These are phyloP conservation scores for Fusarium metavorans DNA, from an alignment of 2,329 filamentous ascomycete species.

Conservation along the genomic window DNA sequence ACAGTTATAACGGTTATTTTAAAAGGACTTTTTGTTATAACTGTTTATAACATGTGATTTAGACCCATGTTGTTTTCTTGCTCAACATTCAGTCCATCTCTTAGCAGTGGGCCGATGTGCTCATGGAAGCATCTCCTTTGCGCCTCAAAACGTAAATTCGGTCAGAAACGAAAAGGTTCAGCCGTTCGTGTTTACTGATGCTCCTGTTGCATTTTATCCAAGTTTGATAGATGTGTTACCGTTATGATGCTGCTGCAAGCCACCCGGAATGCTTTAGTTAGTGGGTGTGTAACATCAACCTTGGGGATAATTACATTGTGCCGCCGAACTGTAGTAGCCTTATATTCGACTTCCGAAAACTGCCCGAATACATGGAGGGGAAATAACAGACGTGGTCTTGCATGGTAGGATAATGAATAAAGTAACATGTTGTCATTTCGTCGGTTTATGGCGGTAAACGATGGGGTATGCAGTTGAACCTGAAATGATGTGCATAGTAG, in stretches of 20 bases:
- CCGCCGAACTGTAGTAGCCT: neutral
- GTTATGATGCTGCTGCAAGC: neutral
- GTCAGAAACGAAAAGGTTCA: neutral
- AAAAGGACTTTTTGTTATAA: neutral
- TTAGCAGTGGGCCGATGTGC: neutral
- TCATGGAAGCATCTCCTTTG: neutral
- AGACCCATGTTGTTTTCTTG: neutral
- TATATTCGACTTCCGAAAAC: neutral
- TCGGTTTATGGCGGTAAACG: neutral
- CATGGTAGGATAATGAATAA: neutral
- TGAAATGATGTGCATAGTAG: neutral
- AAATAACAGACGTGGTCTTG: neutral
- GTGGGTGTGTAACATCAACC: neutral
- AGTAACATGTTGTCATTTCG: neutral
- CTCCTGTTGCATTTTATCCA: neutral
- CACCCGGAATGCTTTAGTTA: neutral
- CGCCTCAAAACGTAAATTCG: neutral
- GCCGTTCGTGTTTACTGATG: neutral
- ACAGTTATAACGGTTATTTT: neutral
- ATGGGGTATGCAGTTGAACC: neutral
- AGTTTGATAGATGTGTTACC: neutral
- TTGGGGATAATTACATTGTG: neutral
- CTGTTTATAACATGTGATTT: neutral
- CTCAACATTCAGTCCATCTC: neutral
- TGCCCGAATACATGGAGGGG: neutral